A percentile compares a stretch with the other conserved stretches of the same genome.
Conservation (phyloP, 1,139 yeast species). For the Yamadazyma dushanensis region DNA sequence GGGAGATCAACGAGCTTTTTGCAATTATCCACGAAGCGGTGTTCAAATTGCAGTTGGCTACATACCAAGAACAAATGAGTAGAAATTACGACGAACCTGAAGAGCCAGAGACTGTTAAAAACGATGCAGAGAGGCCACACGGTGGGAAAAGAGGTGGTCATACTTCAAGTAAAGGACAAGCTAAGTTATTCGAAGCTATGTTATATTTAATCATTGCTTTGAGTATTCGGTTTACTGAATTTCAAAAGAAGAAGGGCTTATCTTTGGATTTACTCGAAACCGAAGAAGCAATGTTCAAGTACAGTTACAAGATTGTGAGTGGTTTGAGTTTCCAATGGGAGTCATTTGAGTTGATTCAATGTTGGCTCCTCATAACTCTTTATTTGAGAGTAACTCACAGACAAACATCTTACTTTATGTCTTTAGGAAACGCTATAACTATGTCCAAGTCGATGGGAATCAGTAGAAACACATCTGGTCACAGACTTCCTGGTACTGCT, state of each 20-base stretch:
- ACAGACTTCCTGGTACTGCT: slow-evolving; percentile 22
- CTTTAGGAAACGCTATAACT: slow-evolving; percentile 54
- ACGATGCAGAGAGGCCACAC: slow-evolving; percentile 8
- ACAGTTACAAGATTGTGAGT: slow-evolving; percentile 46
- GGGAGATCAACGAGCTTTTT: slow-evolving; percentile 54
- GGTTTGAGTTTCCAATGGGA: slow-evolving; percentile 67
- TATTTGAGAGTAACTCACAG: slow-evolving; percentile 58
- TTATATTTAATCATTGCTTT: slow-evolving; percentile 52
- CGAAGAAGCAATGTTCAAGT: slow-evolving; percentile 56
- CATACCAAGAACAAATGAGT: slow-evolving; percentile 25
- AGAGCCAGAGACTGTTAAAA: background rate
- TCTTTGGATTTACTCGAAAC: slow-evolving; percentile 27
- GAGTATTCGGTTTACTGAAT: slow-evolving; percentile 54
- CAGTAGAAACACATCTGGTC: slow-evolving; percentile 21
- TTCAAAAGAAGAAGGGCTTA: slow-evolving; percentile 40
- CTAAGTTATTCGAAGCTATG: slow-evolving; percentile 52
- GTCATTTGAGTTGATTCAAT: slow-evolving; percentile 62
- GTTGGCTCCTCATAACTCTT: slow-evolving; percentile 56
- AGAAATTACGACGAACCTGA: slow-evolving; percentile 22
- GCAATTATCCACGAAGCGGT: slow-evolving; percentile 56
- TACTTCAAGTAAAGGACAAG: slow-evolving; percentile 19
- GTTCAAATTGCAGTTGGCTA: slow-evolving; percentile 51
- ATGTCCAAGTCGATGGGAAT: slow-evolving; percentile 62
- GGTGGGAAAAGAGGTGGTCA: background rate
- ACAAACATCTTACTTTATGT: slow-evolving; percentile 55